A percentile compares a stretch with the other conserved stretches of the same genome.
phyloP scores from a whole-genome alignment of 2,329 filamentous ascomycete species.

The Pestalotiopsis sp. region DNA sequence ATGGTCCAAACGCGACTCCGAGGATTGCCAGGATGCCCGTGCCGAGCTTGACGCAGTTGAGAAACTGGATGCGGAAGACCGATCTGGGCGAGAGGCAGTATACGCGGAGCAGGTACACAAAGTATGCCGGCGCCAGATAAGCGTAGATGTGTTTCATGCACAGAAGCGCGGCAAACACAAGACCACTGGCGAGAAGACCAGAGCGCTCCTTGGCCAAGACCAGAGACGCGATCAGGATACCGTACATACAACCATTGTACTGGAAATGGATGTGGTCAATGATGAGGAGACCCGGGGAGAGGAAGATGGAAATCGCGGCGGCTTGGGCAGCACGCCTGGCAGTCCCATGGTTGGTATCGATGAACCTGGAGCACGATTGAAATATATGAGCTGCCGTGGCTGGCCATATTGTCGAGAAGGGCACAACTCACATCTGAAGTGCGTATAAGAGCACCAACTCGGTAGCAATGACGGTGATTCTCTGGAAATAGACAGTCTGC shows the following conservation, averaged over 20 bases:
- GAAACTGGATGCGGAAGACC: constrained; percentile 73
- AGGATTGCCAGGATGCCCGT: constrained; percentile 72
- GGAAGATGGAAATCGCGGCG: constrained; percentile 83
- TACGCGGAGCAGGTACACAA: constrained; percentile 84
- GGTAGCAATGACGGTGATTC: constrained; percentile 81
- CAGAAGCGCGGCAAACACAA: constrained; percentile 81
- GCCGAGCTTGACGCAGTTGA: constrained; percentile 84
- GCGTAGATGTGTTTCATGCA: constrained; percentile 99
- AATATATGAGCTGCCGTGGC: constrained; percentile 15
- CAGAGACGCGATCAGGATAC: constrained; percentile 83
- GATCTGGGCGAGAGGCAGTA: constrained; percentile 85
- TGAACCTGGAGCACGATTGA: constrained; percentile 57
- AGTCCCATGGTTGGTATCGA: constrained; percentile 67
- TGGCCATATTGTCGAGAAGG: constrained; percentile 2
- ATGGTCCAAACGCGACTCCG: constrained; percentile 85
- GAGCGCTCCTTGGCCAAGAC: constrained; percentile 78
- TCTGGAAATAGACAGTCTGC: constrained; percentile 93
- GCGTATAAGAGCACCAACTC: constrained; percentile 86
- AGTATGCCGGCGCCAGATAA: constrained; percentile 94
- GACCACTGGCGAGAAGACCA: constrained; percentile 75
- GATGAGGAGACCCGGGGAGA: constrained; percentile 91
- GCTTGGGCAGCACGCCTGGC: constrained; percentile 81
- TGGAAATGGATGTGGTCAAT: constrained; percentile 98
- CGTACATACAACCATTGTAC: constrained; percentile 98
- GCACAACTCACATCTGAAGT: constrained; percentile 67